Conservation (phyloP, 176 grass and related monocot genomes). For the Avena eriantha region DNA sequence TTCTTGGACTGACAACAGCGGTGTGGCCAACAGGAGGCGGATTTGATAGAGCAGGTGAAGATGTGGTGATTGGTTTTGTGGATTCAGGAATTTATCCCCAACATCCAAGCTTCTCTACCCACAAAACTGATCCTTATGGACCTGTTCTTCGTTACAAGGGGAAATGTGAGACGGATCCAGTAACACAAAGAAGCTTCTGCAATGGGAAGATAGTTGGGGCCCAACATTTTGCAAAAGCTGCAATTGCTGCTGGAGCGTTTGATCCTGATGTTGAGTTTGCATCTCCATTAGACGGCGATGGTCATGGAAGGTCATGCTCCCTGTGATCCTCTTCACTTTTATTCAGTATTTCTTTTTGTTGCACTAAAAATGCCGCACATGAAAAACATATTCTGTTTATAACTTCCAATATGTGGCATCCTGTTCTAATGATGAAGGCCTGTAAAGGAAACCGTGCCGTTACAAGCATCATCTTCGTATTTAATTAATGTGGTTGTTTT, state of each 20-base stretch:
- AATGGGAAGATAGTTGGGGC: constrained; percentile 99
- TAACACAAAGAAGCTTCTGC: constrained; percentile 75
- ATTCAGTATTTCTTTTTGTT: neutral
- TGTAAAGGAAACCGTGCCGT: neutral
- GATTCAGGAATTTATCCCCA: constrained; percentile 95
- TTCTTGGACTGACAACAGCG: constrained; percentile 85
- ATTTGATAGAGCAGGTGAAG: constrained; percentile 94
- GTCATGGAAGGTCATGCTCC: constrained; percentile 84
- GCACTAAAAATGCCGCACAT: neutral
- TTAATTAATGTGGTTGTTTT: neutral
- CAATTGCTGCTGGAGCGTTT: constrained; percentile 90
- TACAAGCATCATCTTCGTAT: neutral
- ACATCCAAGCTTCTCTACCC: constrained; percentile 83
- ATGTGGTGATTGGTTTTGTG: constrained; percentile 96
- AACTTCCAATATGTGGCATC: neutral
- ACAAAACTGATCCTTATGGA: constrained; percentile 78
- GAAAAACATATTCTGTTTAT: neutral
- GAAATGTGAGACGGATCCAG: constrained; percentile 94
- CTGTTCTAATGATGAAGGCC: neutral
- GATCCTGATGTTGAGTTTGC: constrained; percentile 94
- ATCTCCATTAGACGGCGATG: constrained; percentile 97
- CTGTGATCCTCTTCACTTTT: neutral
- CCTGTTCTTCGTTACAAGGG: constrained; percentile 79
- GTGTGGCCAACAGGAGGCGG: constrained; percentile 93
- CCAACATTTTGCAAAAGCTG: constrained; percentile 99